phyloP scores from a whole-genome alignment of 2,329 filamentous ascomycete species.

The Aureobasidium pullulans region DNA sequence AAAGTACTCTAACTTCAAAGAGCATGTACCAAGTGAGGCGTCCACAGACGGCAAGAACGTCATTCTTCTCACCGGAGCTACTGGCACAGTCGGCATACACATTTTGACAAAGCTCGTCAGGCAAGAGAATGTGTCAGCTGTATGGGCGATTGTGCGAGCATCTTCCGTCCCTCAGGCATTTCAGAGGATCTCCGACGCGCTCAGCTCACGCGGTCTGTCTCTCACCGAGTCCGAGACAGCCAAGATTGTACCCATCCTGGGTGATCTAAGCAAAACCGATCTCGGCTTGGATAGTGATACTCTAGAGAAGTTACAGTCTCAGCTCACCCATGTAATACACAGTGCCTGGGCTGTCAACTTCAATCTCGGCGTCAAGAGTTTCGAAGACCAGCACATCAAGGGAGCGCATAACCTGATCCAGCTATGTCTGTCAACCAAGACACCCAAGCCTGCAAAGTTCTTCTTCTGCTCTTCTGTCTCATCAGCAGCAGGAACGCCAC shows the following conservation, averaged over 20 bases:
- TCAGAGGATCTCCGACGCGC: conserved; percentile 30
- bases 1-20: conserved; percentile 35
- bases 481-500: conserved; percentile 23
- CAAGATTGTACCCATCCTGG: conserved; percentile 33
- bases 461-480: conserved; percentile 48
- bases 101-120: conserved; percentile 36
- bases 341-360: conserved; percentile 51
- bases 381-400: conserved; percentile 41
- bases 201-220: conserved; percentile 30
- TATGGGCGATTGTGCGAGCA: conserved; percentile 50
- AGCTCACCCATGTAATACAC: conserved; percentile 42
- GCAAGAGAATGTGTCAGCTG: conserved; percentile 25
- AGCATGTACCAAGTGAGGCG: conserved; percentile 18
- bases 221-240: conserved; percentile 22
- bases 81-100: conserved; percentile 58
- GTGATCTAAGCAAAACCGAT: conserved; percentile 33
- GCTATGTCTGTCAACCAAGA: conserved; percentile 28
- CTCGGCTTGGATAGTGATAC: conserved; percentile 32
- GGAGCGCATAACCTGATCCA: conserved; percentile 39
- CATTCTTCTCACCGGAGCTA: conserved; percentile 53
- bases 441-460: conserved; percentile 29
- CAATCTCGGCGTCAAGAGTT: conserved; percentile 45
- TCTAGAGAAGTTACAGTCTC: conserved; percentile 24
- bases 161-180: conserved; percentile 27
- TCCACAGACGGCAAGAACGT: conserved; percentile 17